Conservation (phyloP, 257 asterid species). For the Fraxinus cuspidata region DNA sequence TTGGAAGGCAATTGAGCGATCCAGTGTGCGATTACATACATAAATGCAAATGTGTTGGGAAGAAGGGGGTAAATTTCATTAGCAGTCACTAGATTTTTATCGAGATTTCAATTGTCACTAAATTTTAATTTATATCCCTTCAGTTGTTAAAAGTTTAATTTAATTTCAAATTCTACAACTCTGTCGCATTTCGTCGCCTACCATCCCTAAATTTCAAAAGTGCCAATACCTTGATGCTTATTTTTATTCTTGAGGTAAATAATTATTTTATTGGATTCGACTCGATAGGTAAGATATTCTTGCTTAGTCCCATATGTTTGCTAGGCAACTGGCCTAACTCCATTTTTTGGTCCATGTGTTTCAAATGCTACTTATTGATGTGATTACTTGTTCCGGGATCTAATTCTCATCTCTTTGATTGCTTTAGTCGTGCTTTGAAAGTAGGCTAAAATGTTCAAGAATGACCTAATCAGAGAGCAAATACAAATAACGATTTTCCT, state of each 20-base stretch:
- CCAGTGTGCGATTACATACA: not conserved
- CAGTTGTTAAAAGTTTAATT: too few species aligned
- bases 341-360: not conserved
- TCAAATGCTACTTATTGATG: not conserved
- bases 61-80: not conserved
- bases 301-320: not conserved
- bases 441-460: not conserved
- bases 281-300: not conserved
- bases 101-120: not conserved
- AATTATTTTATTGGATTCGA: not conserved
- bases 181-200: too few species aligned
- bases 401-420: not conserved
- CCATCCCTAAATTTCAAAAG: too few species aligned
- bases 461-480: too few species aligned
- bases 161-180: too few species aligned
- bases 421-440: not conserved
- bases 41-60: too few species aligned
- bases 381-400: not conserved
- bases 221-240: not conserved
- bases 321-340: not conserved
- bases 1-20: not conserved
- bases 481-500: too few species aligned
- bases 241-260: not conserved
- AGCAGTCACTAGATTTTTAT: too few species aligned
- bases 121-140: not conserved